Conservation (phyloP, 805 yeast species). For the Saccharomycopsis schoenii region DNA sequence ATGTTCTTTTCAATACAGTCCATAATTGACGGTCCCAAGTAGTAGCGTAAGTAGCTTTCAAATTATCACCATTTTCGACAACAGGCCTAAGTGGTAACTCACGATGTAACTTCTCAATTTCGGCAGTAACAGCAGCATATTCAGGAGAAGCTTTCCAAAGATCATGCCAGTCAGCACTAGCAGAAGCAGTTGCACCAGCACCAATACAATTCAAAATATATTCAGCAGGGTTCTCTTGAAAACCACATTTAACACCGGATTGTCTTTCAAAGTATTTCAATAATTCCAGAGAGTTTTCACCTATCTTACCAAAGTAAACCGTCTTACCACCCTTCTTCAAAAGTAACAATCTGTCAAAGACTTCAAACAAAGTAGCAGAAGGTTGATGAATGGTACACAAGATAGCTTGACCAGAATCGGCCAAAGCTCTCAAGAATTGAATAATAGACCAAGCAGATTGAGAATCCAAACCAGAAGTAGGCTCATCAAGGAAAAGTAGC, state of each 20-base stretch:
- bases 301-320: conserved; percentile 76
- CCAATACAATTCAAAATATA: conserved; percentile 37
- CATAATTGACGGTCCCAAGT: conserved; percentile 22
- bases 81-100: conserved; percentile 19
- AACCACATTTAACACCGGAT: conserved; percentile 30
- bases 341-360: conserved; percentile 57
- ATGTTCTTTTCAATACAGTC: conserved; percentile 31
- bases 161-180: conserved; percentile 23
- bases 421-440: conserved; percentile 54
- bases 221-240: conserved; percentile 34
- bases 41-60: conserved; percentile 24
- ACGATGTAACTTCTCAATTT: conserved; percentile 24
- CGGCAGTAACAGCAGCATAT: conserved; percentile 22
- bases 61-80: conserved; percentile 19
- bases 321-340: conserved; percentile 70
- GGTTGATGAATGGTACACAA: conserved; percentile 75
- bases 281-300: conserved; percentile 43
- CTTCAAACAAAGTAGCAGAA: conserved; percentile 56
- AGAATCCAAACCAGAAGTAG: conserved; percentile 63
- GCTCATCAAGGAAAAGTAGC: conserved; percentile 58
- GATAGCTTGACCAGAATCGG: conserved; percentile 65
- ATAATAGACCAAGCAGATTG: conserved; percentile 63
- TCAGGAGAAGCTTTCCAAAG: conserved; percentile 22
- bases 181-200: conserved; percentile 35
- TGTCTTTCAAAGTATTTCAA: conserved; percentile 36